These are phyloP conservation scores for Calophaca sinica DNA, from an alignment of 306 rosid species.

Conservation along the genomic window DNA sequence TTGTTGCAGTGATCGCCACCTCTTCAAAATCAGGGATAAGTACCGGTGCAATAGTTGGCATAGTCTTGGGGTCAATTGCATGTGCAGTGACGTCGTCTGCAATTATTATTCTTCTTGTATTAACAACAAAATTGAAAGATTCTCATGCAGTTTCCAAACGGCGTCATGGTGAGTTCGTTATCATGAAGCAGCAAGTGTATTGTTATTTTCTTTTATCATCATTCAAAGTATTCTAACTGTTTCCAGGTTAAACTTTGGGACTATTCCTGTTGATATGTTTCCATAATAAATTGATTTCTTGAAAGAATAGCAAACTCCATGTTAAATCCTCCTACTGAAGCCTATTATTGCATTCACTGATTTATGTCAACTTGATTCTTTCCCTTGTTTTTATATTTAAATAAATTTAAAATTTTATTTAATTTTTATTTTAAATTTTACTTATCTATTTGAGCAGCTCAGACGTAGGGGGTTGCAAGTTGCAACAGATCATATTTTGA, in stretches of 20 bases:
- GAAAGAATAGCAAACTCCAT: too few species aligned
- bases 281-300: too few species aligned
- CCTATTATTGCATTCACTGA: too few species aligned
- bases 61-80: conserved; percentile 77
- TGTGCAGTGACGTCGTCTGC: conserved; percentile 71
- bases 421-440: too few species aligned
- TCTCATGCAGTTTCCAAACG: conserved; percentile 55
- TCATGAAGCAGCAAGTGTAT: conserved; percentile 26
- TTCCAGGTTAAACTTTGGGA: too few species aligned
- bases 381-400: too few species aligned
- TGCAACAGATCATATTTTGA: not conserved
- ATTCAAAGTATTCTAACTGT: not conserved
- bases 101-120: conserved; percentile 65
- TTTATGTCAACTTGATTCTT: too few species aligned
- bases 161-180: conserved; percentile 73
- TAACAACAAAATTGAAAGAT: conserved; percentile 54
- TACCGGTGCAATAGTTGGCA: conserved; percentile 74
- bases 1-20: conserved; percentile 52
- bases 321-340: too few species aligned
- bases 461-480: too few species aligned
- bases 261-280: too few species aligned
- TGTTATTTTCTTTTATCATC: conserved; percentile 15
- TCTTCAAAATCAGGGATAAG: conserved; percentile 60
- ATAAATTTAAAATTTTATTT: too few species aligned
- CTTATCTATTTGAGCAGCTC: too few species aligned